Evolutionary conservation across 768 basidiomycete species (phyloP).

Genomic region (Lactifluus pinguis): DNA sequence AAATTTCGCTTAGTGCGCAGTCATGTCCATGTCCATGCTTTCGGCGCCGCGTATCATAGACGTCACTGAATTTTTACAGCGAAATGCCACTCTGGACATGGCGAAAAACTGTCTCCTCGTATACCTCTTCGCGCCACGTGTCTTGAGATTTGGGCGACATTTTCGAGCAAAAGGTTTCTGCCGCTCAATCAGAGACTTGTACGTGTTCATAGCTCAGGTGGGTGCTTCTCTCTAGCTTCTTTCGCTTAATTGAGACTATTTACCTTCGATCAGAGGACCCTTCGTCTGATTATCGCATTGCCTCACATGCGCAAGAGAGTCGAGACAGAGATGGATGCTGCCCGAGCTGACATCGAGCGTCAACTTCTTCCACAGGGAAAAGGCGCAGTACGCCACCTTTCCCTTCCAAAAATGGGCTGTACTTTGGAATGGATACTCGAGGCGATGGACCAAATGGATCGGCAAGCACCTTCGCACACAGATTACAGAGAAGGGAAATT

Average conservation of each 20-base stretch:
- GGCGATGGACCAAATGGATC: conserved; percentile 79
- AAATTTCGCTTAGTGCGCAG: neutral
- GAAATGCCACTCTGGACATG: conserved; percentile 29
- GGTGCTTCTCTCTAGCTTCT: conserved; percentile 14
- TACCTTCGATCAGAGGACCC: conserved; percentile 34
- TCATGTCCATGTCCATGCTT: conserved; percentile 6
- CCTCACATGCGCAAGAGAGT: conserved; percentile 56
- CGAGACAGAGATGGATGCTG: conserved; percentile 52
- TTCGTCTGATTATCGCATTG: conserved; percentile 50
- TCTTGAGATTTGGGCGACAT: conserved; percentile 49
- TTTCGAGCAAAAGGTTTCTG: conserved; percentile 52
- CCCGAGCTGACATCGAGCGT: conserved; percentile 54
- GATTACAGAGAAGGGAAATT: conserved; percentile 68
- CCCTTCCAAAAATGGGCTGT: conserved; percentile 56
- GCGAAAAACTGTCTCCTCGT: conserved; percentile 50
- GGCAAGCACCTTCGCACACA: conserved; percentile 35
- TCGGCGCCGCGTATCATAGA: conserved; percentile 10
- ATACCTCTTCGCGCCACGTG: conserved; percentile 46
- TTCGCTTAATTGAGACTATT: neutral
- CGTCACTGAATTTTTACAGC: neutral
- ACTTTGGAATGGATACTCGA: conserved; percentile 62
- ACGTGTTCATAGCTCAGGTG: conserved; percentile 45
- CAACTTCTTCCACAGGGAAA: conserved; percentile 59
- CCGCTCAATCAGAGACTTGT: conserved; percentile 42
- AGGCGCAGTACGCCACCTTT: conserved; percentile 53